Conservation (phyloP, 129 eudicot genomes). For the Sambucus nigra region DNA sequence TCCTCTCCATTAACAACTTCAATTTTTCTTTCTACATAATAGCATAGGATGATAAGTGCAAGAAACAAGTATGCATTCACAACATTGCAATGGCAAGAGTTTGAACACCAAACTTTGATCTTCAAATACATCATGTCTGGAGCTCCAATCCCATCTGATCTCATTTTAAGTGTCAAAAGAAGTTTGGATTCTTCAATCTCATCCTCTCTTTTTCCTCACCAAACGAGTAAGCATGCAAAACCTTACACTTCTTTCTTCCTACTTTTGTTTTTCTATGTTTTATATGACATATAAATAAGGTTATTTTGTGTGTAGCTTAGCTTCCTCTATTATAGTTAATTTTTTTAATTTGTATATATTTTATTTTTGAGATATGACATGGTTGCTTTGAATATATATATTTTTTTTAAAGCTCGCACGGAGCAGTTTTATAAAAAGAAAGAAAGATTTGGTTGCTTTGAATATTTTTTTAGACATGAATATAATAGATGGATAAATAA, state of each 20-base stretch:
- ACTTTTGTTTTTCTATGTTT: not conserved
- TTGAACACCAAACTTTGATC: constrained; percentile 47
- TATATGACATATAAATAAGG: too few species aligned
- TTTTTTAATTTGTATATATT: not conserved
- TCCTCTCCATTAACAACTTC: not conserved
- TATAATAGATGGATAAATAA: not conserved
- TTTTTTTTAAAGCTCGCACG: too few species aligned
- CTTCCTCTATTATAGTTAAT: not conserved
- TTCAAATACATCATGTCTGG: constrained; percentile 56
- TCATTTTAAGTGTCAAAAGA: constrained; percentile 33
- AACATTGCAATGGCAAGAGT: constrained; percentile 44
- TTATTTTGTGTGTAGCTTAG: not conserved
- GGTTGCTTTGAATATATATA: too few species aligned
- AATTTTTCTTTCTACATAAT: not conserved
- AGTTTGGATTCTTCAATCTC: constrained; percentile 15
- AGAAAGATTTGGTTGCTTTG: too few species aligned
- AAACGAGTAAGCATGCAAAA: constrained; percentile 16
- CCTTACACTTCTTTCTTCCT: not conserved
- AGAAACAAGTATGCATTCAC: constrained; percentile 31
- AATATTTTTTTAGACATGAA: not conserved
- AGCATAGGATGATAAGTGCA: constrained; percentile 22
- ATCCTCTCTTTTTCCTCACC: constrained; percentile 18
- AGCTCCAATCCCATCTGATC: constrained; percentile 40
- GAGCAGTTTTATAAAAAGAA: too few species aligned
- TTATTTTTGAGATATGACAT: not conserved